Evolutionary conservation across 1,284 basidiomycete species (phyloP).

Genomic region (Cryptococcus sp.): DNA sequence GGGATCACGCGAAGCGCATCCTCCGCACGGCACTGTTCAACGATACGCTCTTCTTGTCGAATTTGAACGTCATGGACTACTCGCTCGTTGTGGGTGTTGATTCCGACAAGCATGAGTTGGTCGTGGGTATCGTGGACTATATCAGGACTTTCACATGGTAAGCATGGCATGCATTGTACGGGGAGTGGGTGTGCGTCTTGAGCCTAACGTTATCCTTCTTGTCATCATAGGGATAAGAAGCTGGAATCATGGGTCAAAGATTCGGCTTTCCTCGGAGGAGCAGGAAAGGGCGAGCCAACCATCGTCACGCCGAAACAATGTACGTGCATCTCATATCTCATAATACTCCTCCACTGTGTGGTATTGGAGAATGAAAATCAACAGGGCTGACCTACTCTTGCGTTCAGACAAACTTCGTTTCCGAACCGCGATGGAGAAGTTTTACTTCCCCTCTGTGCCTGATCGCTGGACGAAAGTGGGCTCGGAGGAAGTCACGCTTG

Average conservation of each 20-base stretch:
- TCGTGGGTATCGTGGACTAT: slow-evolving; percentile 87
- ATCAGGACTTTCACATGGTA: slow-evolving; percentile 47
- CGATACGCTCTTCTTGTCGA: slow-evolving; percentile 87
- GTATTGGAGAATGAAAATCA: too few species aligned
- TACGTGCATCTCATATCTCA: slow-evolving; percentile 20
- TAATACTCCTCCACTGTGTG: too few species aligned
- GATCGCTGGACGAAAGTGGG: slow-evolving; percentile 50
- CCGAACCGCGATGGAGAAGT: slow-evolving; percentile 82
- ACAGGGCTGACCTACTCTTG: not conserved
- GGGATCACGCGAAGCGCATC: slow-evolving; percentile 93
- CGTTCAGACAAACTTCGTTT: slow-evolving; percentile 75
- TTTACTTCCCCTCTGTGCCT: slow-evolving; percentile 65
- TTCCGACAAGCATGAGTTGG: slow-evolving; percentile 74
- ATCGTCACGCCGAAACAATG: slow-evolving; percentile 71
- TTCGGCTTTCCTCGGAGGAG: slow-evolving; percentile 77
- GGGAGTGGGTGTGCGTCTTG: not conserved
- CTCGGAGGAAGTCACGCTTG: slow-evolving; percentile 29
- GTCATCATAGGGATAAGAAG: slow-evolving; percentile 78
- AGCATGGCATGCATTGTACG: not conserved
- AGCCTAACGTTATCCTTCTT: not conserved
- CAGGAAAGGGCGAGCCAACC: slow-evolving; percentile 81
- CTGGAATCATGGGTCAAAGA: slow-evolving; percentile 98
- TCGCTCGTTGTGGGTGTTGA: slow-evolving; percentile 95
- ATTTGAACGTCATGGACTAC: slow-evolving; percentile 99
- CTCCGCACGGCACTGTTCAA: slow-evolving; percentile 88